Base-by-base conservation (phyloP, 1,139 yeast species). In the Hyphopichia burtonii region DNA sequence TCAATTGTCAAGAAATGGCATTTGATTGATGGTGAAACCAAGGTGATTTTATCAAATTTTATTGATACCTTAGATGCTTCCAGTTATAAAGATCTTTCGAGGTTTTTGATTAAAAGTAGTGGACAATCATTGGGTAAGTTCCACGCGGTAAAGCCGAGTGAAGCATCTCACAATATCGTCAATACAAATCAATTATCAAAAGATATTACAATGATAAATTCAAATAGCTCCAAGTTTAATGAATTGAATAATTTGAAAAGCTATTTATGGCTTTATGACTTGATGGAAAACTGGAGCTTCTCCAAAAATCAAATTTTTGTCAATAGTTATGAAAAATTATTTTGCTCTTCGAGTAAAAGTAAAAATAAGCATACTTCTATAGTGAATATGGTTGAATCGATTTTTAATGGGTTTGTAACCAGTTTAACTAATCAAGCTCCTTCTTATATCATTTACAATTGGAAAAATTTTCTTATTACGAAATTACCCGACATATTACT, bases 381-480 rank as follows among this genome's bases (percentile, higher is more conserved):
- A 2, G 41, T 44, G 41, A 66, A 55, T 41, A 54, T 66, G 42
- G 53, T 62, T 19, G 41, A 41, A 36, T 47, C 57, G 4, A 49
- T 51, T 30, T 62, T 59, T 44, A 49, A 43, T 27, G 58, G 64
- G 7, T 37, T 61, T 40, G 49, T 54, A 12, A 33, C 20, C 10
- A 8, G 18, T 20, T 14, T 19, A 19, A 19, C n/a, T 10, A 18
- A 19, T 19, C 23, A 52, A n/a, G 62, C 55, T 18, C 48, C 54
- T 2, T 49, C 56, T 9, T 65, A 58, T 44, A 52, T 67, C 5
- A 41, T 54, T 8, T 60, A 58, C 47, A 68, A 68, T 48, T 70
- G 73, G 68, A 54, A 56, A 33, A 69, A 61, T 43, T 72, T 65
- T 44, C 55, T 71, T 4, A 49, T 63, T 9, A 55, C 71, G 8